phyloP scores from a whole-genome alignment of 2,329 filamentous ascomycete genomes.

The Pyrenophora graminea region DNA sequence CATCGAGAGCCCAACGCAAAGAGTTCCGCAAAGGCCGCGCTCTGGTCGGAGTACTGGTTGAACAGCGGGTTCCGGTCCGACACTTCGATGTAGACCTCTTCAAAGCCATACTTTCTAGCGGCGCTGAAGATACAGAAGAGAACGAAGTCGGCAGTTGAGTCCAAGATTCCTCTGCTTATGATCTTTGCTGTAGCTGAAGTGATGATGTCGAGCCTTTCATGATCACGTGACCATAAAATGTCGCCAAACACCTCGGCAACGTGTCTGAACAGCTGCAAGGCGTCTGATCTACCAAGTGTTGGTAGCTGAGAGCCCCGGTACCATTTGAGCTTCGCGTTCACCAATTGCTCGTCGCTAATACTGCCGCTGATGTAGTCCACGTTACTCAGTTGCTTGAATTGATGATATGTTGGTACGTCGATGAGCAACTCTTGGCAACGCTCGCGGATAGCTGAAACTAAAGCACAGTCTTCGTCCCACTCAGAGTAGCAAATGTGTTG shows the following conservation, averaged over 20 bases:
- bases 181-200: slow-evolving; percentile 35
- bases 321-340: slow-evolving; percentile 41
- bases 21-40: slow-evolving; percentile 66
- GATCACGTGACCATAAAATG: slow-evolving; percentile 38
- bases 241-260: slow-evolving; percentile 32
- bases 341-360: slow-evolving; percentile 37
- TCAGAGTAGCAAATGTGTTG: slow-evolving; percentile 42
- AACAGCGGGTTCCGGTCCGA: slow-evolving; percentile 66
- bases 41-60: slow-evolving; percentile 65
- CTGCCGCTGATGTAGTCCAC: slow-evolving; percentile 40
- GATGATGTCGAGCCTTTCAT: slow-evolving; percentile 36
- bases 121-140: slow-evolving; percentile 63
- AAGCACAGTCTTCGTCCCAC: slow-evolving; percentile 37
- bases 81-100: slow-evolving; percentile 66
- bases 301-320: slow-evolving; percentile 38
- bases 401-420: slow-evolving; percentile 43
- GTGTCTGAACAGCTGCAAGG: slow-evolving; percentile 40
- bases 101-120: slow-evolving; percentile 60
- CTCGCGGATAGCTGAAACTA: slow-evolving; percentile 33
- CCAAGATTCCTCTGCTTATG: slow-evolving; percentile 25
- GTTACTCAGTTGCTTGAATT: slow-evolving; percentile 43
- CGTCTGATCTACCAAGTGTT: slow-evolving; percentile 27
- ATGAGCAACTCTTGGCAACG: slow-evolving; percentile 42
- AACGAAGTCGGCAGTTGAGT: slow-evolving; percentile 56
- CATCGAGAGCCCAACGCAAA: slow-evolving; percentile 67